phyloP scores from a whole-genome alignment of 129 eudicot genomes.

The Chrysanthemum seticuspe region DNA sequence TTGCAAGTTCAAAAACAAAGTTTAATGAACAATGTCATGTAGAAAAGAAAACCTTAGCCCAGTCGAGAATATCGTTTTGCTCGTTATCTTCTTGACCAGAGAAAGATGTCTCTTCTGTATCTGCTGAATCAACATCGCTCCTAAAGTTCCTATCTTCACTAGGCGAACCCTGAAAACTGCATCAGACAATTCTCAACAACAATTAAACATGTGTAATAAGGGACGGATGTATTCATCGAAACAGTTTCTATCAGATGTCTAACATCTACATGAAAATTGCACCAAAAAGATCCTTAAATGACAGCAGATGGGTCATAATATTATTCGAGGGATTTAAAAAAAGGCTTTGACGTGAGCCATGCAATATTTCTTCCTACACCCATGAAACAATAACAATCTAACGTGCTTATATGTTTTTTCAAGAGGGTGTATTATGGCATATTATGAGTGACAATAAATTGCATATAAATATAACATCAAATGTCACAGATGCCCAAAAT shows the following conservation, averaged over 20 bases:
- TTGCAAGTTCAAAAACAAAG: constrained; percentile 7
- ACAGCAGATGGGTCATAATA: not conserved
- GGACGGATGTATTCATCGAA: not conserved
- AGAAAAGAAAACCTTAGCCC: constrained; percentile 79
- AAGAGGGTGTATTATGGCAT: constrained; percentile 2
- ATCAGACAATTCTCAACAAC: constrained; percentile 22
- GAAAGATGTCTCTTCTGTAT: constrained; percentile 74
- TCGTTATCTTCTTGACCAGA: constrained; percentile 81
- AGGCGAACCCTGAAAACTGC: constrained; percentile 79
- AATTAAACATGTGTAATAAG: constrained; percentile 1
- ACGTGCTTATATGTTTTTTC: not conserved
- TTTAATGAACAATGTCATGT: not conserved
- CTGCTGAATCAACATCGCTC: constrained; percentile 73
- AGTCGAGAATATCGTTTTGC: constrained; percentile 81
- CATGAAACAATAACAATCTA: not conserved
- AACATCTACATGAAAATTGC: not conserved
- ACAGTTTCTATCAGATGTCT: not conserved
- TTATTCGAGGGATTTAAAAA: not conserved
- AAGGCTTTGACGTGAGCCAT: not conserved
- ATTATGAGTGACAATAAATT: not conserved
- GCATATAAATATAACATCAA: not conserved
- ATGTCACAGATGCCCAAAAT: not conserved
- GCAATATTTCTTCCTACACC: not conserved
- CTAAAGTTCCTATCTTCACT: constrained; percentile 79
- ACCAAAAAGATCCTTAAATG: constrained; percentile 2